Evolutionary conservation across 139 green algal genomes (phyloP).

Genomic region (Chlorella sp.): DNA sequence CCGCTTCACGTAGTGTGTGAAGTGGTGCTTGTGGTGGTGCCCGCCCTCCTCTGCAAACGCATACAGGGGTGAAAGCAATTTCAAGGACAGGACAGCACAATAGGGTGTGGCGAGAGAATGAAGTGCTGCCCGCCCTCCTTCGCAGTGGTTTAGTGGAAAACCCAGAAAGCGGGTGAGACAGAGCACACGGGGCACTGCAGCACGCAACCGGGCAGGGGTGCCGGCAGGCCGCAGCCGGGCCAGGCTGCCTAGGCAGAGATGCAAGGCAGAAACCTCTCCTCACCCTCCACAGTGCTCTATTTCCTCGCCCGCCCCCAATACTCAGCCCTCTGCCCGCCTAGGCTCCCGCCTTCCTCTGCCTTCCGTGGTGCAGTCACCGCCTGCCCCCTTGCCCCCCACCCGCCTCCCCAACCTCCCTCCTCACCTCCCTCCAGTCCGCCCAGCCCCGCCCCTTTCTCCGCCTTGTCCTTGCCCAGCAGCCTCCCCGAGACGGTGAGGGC

Average conservation of each 20-base stretch:
- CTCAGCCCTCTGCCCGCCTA: too few relatives aligned
- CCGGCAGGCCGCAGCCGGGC: too few relatives aligned
- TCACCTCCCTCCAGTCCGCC: slow-evolving; percentile 5
- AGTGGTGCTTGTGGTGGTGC: slow-evolving; percentile 30
- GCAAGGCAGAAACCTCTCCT: too few relatives aligned
- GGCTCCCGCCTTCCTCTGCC: too few relatives aligned
- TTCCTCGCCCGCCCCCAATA: too few relatives aligned
- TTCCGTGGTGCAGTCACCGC: too few relatives aligned
- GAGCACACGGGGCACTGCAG: too few relatives aligned
- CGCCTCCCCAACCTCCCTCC: not conserved
- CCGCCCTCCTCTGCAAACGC: slow-evolving; percentile 21
- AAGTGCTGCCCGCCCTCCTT: slow-evolving; percentile 12
- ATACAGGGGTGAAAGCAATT: not conserved
- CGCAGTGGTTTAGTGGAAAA: not conserved
- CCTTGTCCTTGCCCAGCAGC: slow-evolving; percentile 35
- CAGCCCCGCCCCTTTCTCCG: not conserved
- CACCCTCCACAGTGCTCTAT: too few relatives aligned
- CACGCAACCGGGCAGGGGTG: too few relatives aligned
- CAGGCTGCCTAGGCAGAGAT: too few relatives aligned
- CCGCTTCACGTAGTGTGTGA: slow-evolving; percentile 41
- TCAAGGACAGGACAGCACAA: too few relatives aligned
- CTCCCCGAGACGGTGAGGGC: slow-evolving; percentile 24
- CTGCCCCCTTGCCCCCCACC: not conserved
- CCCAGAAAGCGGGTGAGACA: too few relatives aligned
- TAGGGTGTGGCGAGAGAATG: not conserved